These are phyloP conservation scores for Boletus sp. DNA, from an alignment of 1,284 basidiomycete species.

Conservation along the genomic window DNA sequence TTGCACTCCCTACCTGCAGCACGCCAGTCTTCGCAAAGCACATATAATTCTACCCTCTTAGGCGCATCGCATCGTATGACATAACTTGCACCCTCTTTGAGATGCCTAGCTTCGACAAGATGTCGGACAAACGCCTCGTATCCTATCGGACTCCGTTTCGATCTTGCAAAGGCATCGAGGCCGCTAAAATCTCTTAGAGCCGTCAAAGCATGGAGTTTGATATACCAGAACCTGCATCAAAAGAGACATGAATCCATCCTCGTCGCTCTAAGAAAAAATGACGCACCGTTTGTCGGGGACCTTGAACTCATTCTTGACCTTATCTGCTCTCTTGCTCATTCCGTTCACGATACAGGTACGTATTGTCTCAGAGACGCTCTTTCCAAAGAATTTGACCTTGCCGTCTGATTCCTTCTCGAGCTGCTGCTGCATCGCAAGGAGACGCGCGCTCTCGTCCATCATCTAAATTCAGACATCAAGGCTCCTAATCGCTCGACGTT, in stretches of 20 bases:
- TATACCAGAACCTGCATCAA: slow-evolving; percentile 84
- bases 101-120: slow-evolving; percentile 70
- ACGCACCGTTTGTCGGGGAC: slow-evolving; percentile 86
- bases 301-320: slow-evolving; percentile 84
- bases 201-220: slow-evolving; percentile 85
- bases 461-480: slow-evolving; percentile 55
- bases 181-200: slow-evolving; percentile 82
- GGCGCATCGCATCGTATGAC: slow-evolving; percentile 83
- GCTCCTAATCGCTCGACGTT: neutral
- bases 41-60: slow-evolving; percentile 84
- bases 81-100: slow-evolving; percentile 74
- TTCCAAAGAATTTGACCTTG: slow-evolving; percentile 75
- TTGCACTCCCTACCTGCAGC: slow-evolving; percentile 87
- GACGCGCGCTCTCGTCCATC: slow-evolving; percentile 83
- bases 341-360: slow-evolving; percentile 74
- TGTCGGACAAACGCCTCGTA: slow-evolving; percentile 92
- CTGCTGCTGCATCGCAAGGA: slow-evolving; percentile 82
- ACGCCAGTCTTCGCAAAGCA: slow-evolving; percentile 87
- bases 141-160: slow-evolving; percentile 91
- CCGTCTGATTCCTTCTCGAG: slow-evolving; percentile 86
- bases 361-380: slow-evolving; percentile 86
- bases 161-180: slow-evolving; percentile 82
- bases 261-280: too few relatives aligned
- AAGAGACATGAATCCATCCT: neutral
- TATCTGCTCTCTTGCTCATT: slow-evolving; percentile 85